Conservation (phyloP, 2,329 filamentous ascomycete genomes). For the Colletotrichum viniferum region DNA sequence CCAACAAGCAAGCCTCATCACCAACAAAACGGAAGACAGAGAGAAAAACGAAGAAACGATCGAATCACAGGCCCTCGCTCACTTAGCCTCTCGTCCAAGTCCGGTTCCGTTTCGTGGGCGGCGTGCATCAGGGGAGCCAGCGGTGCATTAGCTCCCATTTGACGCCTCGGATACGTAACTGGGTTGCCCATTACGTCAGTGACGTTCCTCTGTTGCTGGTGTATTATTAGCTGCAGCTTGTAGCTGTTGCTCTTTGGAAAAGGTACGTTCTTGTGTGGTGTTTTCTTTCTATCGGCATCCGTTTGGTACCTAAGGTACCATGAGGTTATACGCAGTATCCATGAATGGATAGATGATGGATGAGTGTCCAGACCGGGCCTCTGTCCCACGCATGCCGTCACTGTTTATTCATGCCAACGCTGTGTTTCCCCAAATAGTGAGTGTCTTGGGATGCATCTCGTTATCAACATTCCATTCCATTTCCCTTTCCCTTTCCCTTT, state of each 20-base stretch:
- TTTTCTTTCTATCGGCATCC: background rate
- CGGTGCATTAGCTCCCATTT: background rate
- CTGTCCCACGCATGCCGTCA: background rate
- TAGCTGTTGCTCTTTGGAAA: background rate
- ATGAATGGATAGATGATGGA: too few species aligned
- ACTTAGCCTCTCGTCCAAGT: background rate
- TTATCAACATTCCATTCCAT: background rate
- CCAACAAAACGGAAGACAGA: background rate
- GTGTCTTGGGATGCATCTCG: background rate
- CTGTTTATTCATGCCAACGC: background rate
- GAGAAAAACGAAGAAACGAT: background rate
- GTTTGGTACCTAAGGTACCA: background rate
- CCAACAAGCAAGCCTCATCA: background rate
- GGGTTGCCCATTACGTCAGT: slow-evolving; percentile 17
- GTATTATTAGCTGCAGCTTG: background rate
- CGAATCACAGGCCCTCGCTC: background rate
- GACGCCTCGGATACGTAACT: slow-evolving; percentile 12
- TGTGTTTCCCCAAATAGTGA: background rate
- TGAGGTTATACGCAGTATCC: too few species aligned
- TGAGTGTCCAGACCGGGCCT: background rate
- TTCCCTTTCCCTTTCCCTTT: background rate
- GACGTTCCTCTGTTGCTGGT: background rate
- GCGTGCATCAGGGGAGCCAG: slow-evolving; percentile 6
- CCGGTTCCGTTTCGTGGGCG: slow-evolving; percentile 6
- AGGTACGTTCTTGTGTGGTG: background rate